Evolutionary conservation across 768 basidiomycete species (phyloP), one percentile per base, ranked within the genome.

Genomic region (Boletus rubroflammeus): DNA sequence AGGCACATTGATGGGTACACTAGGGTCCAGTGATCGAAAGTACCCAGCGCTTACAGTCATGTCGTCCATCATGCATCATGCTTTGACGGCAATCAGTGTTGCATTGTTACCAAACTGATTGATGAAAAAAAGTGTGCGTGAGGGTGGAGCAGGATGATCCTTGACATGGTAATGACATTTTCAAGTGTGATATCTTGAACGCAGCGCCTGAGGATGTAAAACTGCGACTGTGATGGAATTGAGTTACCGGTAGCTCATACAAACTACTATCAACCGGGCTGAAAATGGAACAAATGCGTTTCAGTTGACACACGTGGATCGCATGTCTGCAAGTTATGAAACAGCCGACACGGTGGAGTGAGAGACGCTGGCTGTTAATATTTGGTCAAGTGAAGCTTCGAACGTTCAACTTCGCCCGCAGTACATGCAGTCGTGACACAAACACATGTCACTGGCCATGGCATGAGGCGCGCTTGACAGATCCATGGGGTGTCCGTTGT

Each of bases 281-380:
- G n/a, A n/a, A n/a, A n/a, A n/a, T n/a, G 65, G 65, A 67, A 65
- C 29, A 50, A 41, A 54, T 39, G 23, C 67, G 60, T 62, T 64
- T 64, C 62, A 55, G 42, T 29, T 35, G 42, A 54, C 58, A 54
- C 35, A 46, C n/a, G n/a, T 54, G 58, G 52, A 44, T 29, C 4
- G 35, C n/a, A 10, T 19, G 7, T 19, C 9, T 19, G 17, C 35
- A 23, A 8, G 19, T 13, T 10, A 3, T 19, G n/a, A 34, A 32
- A 34, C 14, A 14, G 32, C 14, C 14, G 32, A 11, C n/a, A 41
- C 40, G 2, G 41, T 42, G 41, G 41, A 42, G 41, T 10, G 8
- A 6, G 13, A 42, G 23, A 42, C 3, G 19, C 19, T 21, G 25
- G 41, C 25, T 15, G 41, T 42, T 17, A 9, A 23, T 45, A 35